phyloP scores from a whole-genome alignment of 129 eudicot species.

The Helianthus annuus region HanXRQr2.0-SUNRISE NC_035442.2:105674361-105674860 shows the following conservation, averaged over 20 bases:
- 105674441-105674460: no score
- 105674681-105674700: conserved; percentile 7
- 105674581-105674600: conserved; percentile 47
- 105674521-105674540: neutral
- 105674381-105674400: no score
- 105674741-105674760: conserved; percentile 10
- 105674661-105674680: conserved; percentile 1
- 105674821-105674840: neutral
- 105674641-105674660: conserved; percentile 22
- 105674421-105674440: no score
- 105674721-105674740: neutral
- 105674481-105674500: no score
- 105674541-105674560: conserved; percentile 28
- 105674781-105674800: no score
- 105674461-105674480: no score
- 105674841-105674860: conserved; percentile 14
- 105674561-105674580: conserved; percentile 53
- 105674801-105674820: neutral
- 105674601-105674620: conserved; percentile 13
- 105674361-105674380: no score
- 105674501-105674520: no score
- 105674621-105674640: conserved; percentile 19
- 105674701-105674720: neutral
- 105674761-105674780: conserved; percentile 2
- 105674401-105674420: no score